Percentiles rank a stretch among this genome's conserved stretches.
Conservation (phyloP, 306 rosid genomes). For the Pterocarpus santalinus region DNA sequence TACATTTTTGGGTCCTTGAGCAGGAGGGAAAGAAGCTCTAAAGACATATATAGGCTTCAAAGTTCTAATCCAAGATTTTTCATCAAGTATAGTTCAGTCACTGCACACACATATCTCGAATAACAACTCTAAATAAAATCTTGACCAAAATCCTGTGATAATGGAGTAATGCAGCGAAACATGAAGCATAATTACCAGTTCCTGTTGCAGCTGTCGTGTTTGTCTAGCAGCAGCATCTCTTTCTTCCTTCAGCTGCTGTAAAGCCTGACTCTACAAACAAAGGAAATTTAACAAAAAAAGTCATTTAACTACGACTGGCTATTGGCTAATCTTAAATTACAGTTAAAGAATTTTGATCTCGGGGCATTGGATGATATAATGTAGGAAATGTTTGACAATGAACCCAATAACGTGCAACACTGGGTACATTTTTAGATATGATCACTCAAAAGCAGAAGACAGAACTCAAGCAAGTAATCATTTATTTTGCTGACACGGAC, state of each 20-base stretch:
- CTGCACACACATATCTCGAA: background rate
- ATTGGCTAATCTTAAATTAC: too few species aligned
- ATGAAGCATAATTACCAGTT: constrained; percentile 67
- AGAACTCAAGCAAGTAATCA: background rate
- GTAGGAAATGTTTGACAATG: constrained; percentile 31
- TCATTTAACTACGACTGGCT: constrained; percentile 8
- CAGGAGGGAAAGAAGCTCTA: background rate
- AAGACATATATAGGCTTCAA: background rate
- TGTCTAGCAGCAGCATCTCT: constrained; percentile 79
- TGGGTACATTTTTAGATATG: constrained; percentile 8
- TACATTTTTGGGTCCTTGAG: background rate
- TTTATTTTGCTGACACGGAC: too few species aligned
- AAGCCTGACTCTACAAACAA: constrained; percentile 55
- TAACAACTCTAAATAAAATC: constrained; percentile 1
- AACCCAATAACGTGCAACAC: background rate
- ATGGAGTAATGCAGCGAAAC: constrained; percentile 14
- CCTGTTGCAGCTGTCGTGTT: constrained; percentile 82
- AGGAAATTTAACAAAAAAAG: constrained; percentile 40
- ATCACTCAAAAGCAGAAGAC: constrained; percentile 30
- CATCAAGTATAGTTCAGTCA: constrained; percentile 25
- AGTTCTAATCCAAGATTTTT: background rate
- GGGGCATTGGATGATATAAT: constrained; percentile 21
- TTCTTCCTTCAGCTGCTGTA: constrained; percentile 81
- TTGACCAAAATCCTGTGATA: constrained; percentile 14
- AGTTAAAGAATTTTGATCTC: background rate